A percentile compares a stretch with the other conserved stretches of the same genome.
Conservation (phyloP, 78 protist species). For the Dictyostelium intermedium region DNA sequence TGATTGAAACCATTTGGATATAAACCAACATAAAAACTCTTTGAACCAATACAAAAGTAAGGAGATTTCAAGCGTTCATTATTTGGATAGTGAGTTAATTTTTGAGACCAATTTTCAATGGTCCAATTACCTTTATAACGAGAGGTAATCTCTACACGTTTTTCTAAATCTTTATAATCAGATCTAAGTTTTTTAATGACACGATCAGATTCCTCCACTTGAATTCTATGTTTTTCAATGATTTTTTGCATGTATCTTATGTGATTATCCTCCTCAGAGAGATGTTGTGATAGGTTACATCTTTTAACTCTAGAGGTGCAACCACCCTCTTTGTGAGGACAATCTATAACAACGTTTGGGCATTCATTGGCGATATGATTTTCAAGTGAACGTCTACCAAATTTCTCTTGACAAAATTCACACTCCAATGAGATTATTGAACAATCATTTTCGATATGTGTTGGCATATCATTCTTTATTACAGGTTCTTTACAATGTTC, state of each 20-base stretch:
- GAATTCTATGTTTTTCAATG: not conserved
- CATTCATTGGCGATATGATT: not conserved
- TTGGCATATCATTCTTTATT: not conserved
- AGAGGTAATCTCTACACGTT: not conserved
- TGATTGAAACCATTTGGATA: constrained; percentile 21
- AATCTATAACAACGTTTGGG: not conserved
- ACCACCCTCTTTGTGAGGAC: not conserved
- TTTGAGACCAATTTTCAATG: constrained; percentile 2
- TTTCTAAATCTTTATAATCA: not conserved
- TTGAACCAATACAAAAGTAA: constrained; percentile 1
- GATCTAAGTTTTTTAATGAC: not conserved
- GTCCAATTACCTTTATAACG: not conserved
- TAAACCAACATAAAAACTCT: not conserved
- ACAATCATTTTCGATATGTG: not conserved
- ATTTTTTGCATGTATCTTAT: not conserved
- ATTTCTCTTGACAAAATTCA: not conserved
- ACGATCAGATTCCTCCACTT: not conserved
- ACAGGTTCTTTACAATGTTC: not conserved
- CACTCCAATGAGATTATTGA: not conserved
- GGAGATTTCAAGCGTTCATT: constrained; percentile 7
- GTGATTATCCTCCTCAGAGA: not conserved
- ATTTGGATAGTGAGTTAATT: not conserved
- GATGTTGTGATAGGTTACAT: not conserved
- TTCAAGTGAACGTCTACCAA: not conserved
- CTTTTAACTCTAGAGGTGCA: not conserved